A percentile compares a stretch with the other conserved stretches of the same genome.
Conservation (phyloP, 1,284 basidiomycete genomes). For the Naganishia sp. region DNA sequence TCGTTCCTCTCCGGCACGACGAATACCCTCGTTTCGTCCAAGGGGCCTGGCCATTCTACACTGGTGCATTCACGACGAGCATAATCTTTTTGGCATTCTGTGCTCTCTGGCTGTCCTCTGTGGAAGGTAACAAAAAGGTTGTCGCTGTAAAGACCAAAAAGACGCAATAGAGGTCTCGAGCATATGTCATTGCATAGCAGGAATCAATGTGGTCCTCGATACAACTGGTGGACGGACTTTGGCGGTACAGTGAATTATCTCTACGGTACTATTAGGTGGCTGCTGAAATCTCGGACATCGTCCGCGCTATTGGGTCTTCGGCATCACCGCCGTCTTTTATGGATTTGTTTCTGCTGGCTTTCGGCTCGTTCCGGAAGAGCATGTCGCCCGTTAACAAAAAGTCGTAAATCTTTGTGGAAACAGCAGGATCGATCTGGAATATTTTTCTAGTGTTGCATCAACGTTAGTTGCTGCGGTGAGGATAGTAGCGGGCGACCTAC, state of each 20-base stretch:
- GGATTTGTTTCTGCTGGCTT: not conserved
- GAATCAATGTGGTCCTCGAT: conserved; percentile 5
- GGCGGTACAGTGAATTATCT: not conserved
- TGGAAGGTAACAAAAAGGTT: conserved; percentile 48
- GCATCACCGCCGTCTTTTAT: conserved; percentile 2
- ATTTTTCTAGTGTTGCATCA: conserved; percentile 6
- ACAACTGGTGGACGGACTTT: conserved; percentile 5
- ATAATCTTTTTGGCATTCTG: conserved; percentile 80
- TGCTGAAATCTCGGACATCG: conserved; percentile 7
- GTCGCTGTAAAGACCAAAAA: conserved; percentile 48
- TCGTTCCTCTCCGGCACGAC: conserved; percentile 92
- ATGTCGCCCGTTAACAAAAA: conserved; percentile 1
- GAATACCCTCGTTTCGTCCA: conserved; percentile 90
- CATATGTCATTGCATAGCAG: not conserved
- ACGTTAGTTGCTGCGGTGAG: not conserved
- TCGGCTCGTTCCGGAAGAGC: conserved; percentile 19
- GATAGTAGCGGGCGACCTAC: conserved; percentile 1
- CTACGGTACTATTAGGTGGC: not conserved
- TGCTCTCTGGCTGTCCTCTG: conserved; percentile 76
- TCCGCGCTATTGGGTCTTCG: not conserved
- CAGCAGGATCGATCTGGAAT: conserved; percentile 20
- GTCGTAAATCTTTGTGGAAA: conserved; percentile 15
- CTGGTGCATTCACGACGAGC: conserved; percentile 82
- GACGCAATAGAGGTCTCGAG: conserved; percentile 10
- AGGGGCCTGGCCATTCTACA: conserved; percentile 93